phyloP scores from a whole-genome alignment of 352 stramenopile genomes.

The Blastocystis sp. region DNA sequence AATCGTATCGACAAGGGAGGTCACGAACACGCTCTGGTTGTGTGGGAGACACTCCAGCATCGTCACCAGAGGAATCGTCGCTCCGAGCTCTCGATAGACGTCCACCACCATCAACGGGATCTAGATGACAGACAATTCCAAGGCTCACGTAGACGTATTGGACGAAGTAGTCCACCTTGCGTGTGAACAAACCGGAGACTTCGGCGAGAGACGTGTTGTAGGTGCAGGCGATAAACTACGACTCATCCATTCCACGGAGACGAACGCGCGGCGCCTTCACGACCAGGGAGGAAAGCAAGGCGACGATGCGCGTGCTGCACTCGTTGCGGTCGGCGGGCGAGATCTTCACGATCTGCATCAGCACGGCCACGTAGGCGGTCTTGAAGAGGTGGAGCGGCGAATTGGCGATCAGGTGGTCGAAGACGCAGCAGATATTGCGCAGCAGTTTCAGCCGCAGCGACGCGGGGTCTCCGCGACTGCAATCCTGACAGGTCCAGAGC shows the following conservation, averaged over 20 bases:
- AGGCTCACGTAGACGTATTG: background rate
- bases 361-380: background rate
- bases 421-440: background rate
- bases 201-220: background rate
- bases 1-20: background rate
- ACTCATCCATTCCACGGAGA: background rate
- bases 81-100: background rate
- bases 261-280: background rate
- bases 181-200: background rate
- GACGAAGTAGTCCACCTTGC: background rate
- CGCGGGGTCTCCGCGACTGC: background rate
- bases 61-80: background rate
- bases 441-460: background rate
- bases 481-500: background rate
- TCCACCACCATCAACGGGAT: background rate
- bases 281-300: background rate
- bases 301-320: background rate
- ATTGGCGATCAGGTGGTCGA: background rate
- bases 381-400: no score
- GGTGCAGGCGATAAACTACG: background rate
- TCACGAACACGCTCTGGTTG: background rate
- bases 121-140: no score
- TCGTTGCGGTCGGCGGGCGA: background rate
- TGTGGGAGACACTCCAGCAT: background rate
- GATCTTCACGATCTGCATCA: background rate